Conservation (phyloP, 495 filamentous ascomycete species). For the Aspergillus asperescens region DNA sequence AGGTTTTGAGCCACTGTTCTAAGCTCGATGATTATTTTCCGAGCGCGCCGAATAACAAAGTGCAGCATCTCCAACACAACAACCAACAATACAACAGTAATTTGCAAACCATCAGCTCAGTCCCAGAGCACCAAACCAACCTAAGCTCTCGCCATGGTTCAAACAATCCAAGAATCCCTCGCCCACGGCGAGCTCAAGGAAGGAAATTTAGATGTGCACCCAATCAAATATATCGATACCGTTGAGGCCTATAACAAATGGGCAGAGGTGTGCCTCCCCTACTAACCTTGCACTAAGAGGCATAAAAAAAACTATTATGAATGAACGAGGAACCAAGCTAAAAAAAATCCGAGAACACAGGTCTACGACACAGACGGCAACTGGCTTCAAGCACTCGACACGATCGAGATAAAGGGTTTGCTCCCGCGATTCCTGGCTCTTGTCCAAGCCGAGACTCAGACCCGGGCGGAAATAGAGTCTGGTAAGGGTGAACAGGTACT, state of each 20-base stretch:
- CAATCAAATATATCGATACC: slow-evolving; percentile 23
- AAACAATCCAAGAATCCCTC: slow-evolving; percentile 29
- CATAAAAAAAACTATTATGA: background rate
- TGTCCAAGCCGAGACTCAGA: slow-evolving; percentile 19
- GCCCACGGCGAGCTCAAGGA: background rate
- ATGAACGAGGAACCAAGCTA: background rate
- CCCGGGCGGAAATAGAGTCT: background rate
- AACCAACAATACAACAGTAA: background rate
- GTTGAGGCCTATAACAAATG: slow-evolving; percentile 42
- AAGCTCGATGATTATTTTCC: background rate
- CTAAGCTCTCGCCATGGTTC: slow-evolving; percentile 13
- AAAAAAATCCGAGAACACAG: slow-evolving; percentile 13
- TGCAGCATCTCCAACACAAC: background rate
- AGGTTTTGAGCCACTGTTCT: background rate
- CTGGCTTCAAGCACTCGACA: slow-evolving; percentile 66
- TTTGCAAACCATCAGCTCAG: background rate
- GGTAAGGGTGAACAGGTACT: slow-evolving; percentile 18
- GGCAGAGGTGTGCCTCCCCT: slow-evolving; percentile 28
- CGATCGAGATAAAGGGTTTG: slow-evolving; percentile 48
- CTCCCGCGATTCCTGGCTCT: slow-evolving; percentile 49
- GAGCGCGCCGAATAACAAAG: background rate
- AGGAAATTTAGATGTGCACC: background rate
- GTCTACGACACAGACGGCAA: slow-evolving; percentile 71
- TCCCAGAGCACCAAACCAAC: background rate
- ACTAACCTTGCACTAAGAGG: no score